These are phyloP conservation scores for Populus deltoides DNA, from an alignment of 345 rosid genomes.

Conservation along the genomic window DNA sequence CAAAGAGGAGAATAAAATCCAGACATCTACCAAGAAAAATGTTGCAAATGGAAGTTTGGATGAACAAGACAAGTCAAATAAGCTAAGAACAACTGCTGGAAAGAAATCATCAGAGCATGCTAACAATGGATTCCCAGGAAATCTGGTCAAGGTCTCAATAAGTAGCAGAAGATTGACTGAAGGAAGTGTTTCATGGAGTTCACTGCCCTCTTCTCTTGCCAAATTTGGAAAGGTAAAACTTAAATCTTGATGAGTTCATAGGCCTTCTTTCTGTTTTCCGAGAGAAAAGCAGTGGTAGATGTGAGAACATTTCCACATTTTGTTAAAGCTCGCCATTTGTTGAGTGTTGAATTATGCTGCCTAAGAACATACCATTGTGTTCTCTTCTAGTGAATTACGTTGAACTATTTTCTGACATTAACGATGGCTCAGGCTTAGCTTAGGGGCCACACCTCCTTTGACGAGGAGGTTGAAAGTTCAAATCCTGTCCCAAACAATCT, in stretches of 20 bases:
- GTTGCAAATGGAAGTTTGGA: conserved; percentile 45
- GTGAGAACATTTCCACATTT: neutral
- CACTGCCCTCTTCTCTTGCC: conserved; percentile 79
- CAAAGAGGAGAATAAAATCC: conserved; percentile 57
- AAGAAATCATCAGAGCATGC: conserved; percentile 51
- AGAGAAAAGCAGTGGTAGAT: neutral
- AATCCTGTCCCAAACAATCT: neutral
- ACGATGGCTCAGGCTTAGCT: neutral
- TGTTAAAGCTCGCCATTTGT: neutral
- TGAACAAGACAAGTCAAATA: conserved; percentile 52
- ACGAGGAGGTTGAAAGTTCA: neutral
- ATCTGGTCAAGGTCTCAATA: conserved; percentile 71
- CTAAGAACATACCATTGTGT: neutral
- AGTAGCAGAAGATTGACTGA: conserved; percentile 63
- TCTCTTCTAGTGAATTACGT: conserved; percentile 2
- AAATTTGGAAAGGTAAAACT: conserved; percentile 84
- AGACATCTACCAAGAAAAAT: conserved; percentile 45
- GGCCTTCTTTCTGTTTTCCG: neutral
- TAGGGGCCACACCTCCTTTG: neutral
- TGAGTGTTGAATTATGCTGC: neutral
- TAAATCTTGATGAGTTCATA: conserved; percentile 17
- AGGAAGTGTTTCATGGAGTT: conserved; percentile 64
- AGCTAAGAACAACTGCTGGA: conserved; percentile 41
- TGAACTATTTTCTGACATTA: neutral
- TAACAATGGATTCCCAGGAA: conserved; percentile 59